Evolutionary conservation across 106 monocot genomes (phyloP).

Genomic region (Phalaenopsis aphrodite): DNA sequence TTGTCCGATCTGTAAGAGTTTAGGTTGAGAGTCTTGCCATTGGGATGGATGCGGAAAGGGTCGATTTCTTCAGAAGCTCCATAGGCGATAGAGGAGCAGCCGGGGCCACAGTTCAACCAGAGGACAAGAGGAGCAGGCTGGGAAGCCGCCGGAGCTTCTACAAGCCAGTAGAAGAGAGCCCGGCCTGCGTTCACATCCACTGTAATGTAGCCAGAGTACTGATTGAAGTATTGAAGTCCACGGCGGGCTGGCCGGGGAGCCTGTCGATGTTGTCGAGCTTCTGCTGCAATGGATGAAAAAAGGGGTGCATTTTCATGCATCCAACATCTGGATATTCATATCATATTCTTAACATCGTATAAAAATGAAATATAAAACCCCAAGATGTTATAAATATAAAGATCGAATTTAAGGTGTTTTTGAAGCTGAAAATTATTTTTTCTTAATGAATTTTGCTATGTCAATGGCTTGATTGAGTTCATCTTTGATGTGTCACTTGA

Average conservation of each 20-base stretch:
- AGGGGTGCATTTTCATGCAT: no score
- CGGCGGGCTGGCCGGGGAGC: conserved; percentile 72
- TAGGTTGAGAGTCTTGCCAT: conserved; percentile 57
- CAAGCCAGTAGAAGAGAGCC: conserved; percentile 86
- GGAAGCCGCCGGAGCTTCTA: conserved; percentile 27
- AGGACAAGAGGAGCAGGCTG: conserved; percentile 49
- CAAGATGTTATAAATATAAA: no score
- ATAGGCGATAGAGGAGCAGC: conserved; percentile 81
- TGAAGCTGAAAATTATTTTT: no score
- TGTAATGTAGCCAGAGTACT: conserved; percentile 81
- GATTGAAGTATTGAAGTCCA: conserved; percentile 60
- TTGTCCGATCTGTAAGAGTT: conserved; percentile 75
- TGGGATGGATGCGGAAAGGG: conserved; percentile 65
- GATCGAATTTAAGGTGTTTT: no score
- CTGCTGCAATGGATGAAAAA: no score
- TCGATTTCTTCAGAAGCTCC: conserved; percentile 93
- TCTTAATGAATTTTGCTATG: no score
- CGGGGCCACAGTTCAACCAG: conserved; percentile 93
- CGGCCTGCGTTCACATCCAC: conserved; percentile 53
- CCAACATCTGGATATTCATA: no score
- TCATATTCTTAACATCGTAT: no score
- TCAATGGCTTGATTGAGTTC: no score
- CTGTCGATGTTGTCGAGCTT: conserved; percentile 37
- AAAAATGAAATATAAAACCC: no score
- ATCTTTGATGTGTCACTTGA: no score